Conservation (phyloP, 495 filamentous ascomycete species). For the Aspergillus sclerotiicarbonarius region DNA sequence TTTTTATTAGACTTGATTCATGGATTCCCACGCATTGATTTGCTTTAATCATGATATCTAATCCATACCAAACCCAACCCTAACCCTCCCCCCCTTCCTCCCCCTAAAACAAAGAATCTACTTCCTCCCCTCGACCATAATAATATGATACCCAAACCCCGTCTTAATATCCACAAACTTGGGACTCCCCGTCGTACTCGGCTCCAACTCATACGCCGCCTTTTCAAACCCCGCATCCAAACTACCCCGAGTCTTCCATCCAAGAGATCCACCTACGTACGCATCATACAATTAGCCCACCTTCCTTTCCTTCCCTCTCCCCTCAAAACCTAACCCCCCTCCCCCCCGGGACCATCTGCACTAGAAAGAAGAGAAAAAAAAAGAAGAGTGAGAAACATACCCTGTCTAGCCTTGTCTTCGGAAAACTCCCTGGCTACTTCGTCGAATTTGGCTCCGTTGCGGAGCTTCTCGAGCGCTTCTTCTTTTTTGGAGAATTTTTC, state of each 20-base stretch:
- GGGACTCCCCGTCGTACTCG: slow-evolving; percentile 72
- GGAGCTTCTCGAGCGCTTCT: slow-evolving; percentile 76
- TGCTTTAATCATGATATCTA: no score
- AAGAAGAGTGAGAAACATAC: slow-evolving; percentile 39
- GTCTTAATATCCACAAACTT: slow-evolving; percentile 82
- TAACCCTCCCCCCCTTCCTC: background rate
- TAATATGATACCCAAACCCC: slow-evolving; percentile 85
- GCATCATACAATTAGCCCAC: slow-evolving; percentile 12
- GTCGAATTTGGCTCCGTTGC: slow-evolving; percentile 78
- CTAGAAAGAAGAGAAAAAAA: background rate
- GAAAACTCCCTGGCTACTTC: slow-evolving; percentile 84
- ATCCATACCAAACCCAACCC: background rate
- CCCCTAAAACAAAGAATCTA: slow-evolving; percentile 23
- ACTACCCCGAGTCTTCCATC: slow-evolving; percentile 77
- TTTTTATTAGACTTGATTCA: no score
- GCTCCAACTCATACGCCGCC: slow-evolving; percentile 74
- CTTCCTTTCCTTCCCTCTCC: background rate
- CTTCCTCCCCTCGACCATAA: slow-evolving; percentile 81
- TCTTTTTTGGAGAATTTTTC: slow-evolving; percentile 88
- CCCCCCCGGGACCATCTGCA: no score
- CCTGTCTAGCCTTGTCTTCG: slow-evolving; percentile 84
- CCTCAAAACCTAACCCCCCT: no score
- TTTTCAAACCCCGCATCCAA: slow-evolving; percentile 76
- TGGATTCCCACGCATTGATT: no score
- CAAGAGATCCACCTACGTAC: slow-evolving; percentile 73